phyloP scores from a whole-genome alignment of 2,329 filamentous ascomycete genomes.

The Hyphodiscus sp. region DNA sequence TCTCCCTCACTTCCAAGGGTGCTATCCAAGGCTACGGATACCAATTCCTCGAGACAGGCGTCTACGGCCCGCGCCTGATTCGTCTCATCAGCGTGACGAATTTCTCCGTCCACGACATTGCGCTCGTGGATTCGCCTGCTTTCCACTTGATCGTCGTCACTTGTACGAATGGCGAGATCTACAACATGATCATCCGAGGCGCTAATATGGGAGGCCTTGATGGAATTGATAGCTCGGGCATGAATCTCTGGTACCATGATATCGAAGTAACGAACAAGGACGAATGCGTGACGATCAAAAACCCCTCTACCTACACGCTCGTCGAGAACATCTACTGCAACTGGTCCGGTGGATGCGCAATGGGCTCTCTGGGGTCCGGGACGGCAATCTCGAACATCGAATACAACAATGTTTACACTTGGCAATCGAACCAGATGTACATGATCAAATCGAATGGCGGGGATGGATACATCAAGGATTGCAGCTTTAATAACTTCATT shows the following conservation, averaged over 20 bases:
- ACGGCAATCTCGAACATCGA: conserved; percentile 45
- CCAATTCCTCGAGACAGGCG: conserved; percentile 27
- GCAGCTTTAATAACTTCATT: conserved; percentile 50
- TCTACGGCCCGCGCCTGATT: conserved; percentile 19
- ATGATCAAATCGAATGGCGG: conserved; percentile 58
- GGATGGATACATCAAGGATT: conserved; percentile 43
- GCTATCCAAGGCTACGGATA: too few relatives aligned
- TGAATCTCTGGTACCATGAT: conserved; percentile 52
- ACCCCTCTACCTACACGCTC: conserved; percentile 38
- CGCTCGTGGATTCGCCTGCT: conserved; percentile 19
- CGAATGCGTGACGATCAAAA: conserved; percentile 52
- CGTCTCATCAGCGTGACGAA: conserved; percentile 15
- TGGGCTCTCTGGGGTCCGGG: conserved; percentile 46
- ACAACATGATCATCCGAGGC: conserved; percentile 49
- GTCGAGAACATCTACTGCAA: conserved; percentile 57
- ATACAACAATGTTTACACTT: conserved; percentile 53
- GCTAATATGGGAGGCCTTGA: conserved; percentile 46
- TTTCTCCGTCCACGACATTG: conserved; percentile 23
- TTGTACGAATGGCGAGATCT: conserved; percentile 45
- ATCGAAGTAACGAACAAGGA: conserved; percentile 57
- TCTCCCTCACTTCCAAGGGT: conserved; percentile 39
- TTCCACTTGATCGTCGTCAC: conserved; percentile 43
- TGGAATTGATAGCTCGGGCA: conserved; percentile 49
- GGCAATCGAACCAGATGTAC: conserved; percentile 52
- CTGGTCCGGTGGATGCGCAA: conserved; percentile 50